phyloP scores from a whole-genome alignment of 805 yeast species.

The Starmerella stellata region DNA sequence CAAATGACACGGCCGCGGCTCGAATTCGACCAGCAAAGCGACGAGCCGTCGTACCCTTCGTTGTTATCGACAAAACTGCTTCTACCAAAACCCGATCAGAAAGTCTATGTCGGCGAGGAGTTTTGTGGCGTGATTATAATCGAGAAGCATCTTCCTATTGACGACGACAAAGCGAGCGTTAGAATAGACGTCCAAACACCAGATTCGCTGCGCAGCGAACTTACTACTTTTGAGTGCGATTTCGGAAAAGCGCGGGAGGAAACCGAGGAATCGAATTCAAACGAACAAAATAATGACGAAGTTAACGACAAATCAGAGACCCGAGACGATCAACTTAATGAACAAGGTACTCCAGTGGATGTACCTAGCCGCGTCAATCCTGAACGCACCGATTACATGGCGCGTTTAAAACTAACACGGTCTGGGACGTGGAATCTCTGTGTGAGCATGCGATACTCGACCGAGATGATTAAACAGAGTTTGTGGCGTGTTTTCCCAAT shows the following conservation, averaged over 20 bases:
- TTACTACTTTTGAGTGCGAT: neutral
- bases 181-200: slow-evolving; percentile 5
- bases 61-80: neutral
- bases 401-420: slow-evolving; percentile 6
- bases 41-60: slow-evolving; percentile 11
- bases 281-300: neutral
- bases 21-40: slow-evolving; percentile 10
- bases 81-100: slow-evolving; percentile 19
- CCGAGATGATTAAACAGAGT: slow-evolving; percentile 8
- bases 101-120: slow-evolving; percentile 22
- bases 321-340: too few relatives aligned
- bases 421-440: slow-evolving; percentile 19
- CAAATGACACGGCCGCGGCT: slow-evolving; percentile 21
- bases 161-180: slow-evolving; percentile 1
- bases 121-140: slow-evolving; percentile 17
- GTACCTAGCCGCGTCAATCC: too few relatives aligned
- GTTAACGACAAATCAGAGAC: too few relatives aligned
- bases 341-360: too few relatives aligned
- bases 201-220: slow-evolving; percentile 1
- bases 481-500: slow-evolving; percentile 19
- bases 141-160: slow-evolving; percentile 1
- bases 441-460: slow-evolving; percentile 15
- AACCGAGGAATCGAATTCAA: neutral
- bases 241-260: neutral
- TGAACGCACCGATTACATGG: neutral